phyloP scores from a whole-genome alignment of 176 grass and related monocot genomes.

The Leersia perrieri region DNA sequence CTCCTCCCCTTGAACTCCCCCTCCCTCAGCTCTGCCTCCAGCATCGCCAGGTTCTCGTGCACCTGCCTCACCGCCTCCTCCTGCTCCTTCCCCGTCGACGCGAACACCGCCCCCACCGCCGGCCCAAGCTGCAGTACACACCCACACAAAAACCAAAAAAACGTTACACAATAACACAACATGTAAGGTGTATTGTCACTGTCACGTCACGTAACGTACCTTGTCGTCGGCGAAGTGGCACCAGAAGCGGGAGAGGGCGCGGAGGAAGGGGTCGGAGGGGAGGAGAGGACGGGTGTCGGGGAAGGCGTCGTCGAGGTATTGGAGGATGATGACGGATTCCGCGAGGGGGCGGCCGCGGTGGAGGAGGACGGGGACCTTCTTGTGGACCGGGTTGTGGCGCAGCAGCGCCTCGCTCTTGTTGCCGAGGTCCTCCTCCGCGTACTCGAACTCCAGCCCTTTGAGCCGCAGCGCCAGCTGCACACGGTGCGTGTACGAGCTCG shows the following conservation, averaged over 20 bases:
- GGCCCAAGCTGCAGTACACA: constrained; percentile 55
- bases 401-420: constrained; percentile 66
- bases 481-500: constrained; percentile 90
- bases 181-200: neutral
- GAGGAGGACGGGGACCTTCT: constrained; percentile 87
- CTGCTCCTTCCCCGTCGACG: constrained; percentile 62
- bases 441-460: constrained; percentile 68
- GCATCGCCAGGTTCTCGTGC: constrained; percentile 63
- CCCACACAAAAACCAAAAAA: no score
- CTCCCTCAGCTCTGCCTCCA: constrained; percentile 74
- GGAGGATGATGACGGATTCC: constrained; percentile 75
- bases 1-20: constrained; percentile 63
- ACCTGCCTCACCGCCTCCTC: constrained; percentile 64
- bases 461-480: constrained; percentile 81
- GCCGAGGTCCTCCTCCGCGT: constrained; percentile 73
- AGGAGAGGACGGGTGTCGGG: constrained; percentile 40
- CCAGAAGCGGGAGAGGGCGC: constrained; percentile 68
- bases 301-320: constrained; percentile 75
- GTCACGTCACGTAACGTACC: constrained; percentile 16
- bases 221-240: constrained; percentile 90
- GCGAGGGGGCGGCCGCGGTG: constrained; percentile 56
- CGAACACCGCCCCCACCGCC: constrained; percentile 76
- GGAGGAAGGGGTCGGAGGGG: constrained; percentile 50
- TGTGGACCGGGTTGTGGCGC: constrained; percentile 67
- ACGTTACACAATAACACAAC: neutral